These are phyloP conservation scores for Choanephora cucurbitarum DNA, from an alignment of 371 early-diverging fungal genomes.

Conservation along the genomic window DNA sequence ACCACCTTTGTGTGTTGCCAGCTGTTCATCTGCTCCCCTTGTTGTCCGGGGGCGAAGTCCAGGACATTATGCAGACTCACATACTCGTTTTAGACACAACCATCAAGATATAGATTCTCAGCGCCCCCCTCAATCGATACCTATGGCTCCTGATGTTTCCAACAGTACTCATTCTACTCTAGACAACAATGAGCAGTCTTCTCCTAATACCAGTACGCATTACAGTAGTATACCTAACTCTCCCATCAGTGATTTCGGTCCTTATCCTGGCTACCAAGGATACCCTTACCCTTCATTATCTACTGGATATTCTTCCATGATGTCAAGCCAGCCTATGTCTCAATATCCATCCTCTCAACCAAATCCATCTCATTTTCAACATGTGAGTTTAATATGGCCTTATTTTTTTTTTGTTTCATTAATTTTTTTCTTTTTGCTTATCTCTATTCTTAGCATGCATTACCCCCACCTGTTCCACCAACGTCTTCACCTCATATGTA, in stretches of 20 bases:
- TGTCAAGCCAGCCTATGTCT: slow-evolving; percentile 1
- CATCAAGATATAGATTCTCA: slow-evolving; percentile 16
- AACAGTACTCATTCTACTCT: slow-evolving; percentile 5
- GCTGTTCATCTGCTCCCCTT: slow-evolving; percentile 66
- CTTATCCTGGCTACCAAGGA: slow-evolving; percentile 28
- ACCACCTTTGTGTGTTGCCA: slow-evolving; percentile 55
- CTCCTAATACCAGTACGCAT: slow-evolving; percentile 12
- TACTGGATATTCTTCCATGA: slow-evolving; percentile 9
- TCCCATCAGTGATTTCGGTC: slow-evolving; percentile 33
- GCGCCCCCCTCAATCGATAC: slow-evolving; percentile 29
- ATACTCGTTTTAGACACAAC: slow-evolving; percentile 36
- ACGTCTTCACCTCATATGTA: slow-evolving; percentile 8
- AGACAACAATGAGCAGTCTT: slow-evolving; percentile 25
- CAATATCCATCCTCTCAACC: slow-evolving; percentile 1
- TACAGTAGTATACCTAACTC: slow-evolving; percentile 30
- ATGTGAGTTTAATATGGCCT: not conserved
- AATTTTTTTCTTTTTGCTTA: no score
- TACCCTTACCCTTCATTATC: slow-evolving; percentile 22
- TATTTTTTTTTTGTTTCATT: not conserved
- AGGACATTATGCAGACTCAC: slow-evolving; percentile 75
- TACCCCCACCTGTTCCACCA: not conserved
- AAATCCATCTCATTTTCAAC: slow-evolving; percentile 11
- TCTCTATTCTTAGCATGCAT: not conserved
- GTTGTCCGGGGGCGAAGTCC: slow-evolving; percentile 90
- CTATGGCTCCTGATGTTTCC: slow-evolving; percentile 23